Conservation (phyloP, 306 rosid species). For the Malus sylvestris region DNA sequence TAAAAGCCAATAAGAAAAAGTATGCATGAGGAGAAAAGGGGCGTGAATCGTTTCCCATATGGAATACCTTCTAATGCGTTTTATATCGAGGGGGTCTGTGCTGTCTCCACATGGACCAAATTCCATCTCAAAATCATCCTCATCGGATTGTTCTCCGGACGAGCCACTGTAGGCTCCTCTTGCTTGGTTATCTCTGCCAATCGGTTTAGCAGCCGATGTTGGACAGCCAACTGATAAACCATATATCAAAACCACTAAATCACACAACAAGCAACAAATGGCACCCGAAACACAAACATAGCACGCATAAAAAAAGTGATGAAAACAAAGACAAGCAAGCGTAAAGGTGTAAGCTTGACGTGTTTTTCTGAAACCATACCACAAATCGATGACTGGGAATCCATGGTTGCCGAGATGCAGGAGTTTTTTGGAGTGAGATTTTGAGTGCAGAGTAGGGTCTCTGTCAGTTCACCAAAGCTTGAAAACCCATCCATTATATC, state of each 20-base stretch:
- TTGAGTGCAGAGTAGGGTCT: slow-evolving; percentile 29
- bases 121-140: slow-evolving; percentile 51
- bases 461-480: slow-evolving; percentile 36
- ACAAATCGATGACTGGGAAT: slow-evolving; percentile 72
- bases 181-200: slow-evolving; percentile 33
- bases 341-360: neutral
- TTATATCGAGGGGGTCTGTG: slow-evolving; percentile 40
- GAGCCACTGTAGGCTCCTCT: slow-evolving; percentile 63
- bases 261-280: neutral
- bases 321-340: neutral
- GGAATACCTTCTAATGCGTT: slow-evolving; percentile 64
- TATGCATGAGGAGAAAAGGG: neutral
- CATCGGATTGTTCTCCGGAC: slow-evolving; percentile 70
- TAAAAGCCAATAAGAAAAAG: neutral
- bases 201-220: slow-evolving; percentile 51
- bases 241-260: neutral
- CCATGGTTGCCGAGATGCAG: slow-evolving; percentile 49
- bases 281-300: neutral
- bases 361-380: slow-evolving; percentile 21
- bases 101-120: slow-evolving; percentile 58
- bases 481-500: slow-evolving; percentile 40
- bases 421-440: slow-evolving; percentile 49
- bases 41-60: neutral
- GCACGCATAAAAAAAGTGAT: neutral
- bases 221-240: slow-evolving; percentile 66